Percentiles rank a stretch among this genome's conserved stretches.
Conservation (phyloP, 2,329 filamentous ascomycete genomes). For the Alternaria viburni region DNA sequence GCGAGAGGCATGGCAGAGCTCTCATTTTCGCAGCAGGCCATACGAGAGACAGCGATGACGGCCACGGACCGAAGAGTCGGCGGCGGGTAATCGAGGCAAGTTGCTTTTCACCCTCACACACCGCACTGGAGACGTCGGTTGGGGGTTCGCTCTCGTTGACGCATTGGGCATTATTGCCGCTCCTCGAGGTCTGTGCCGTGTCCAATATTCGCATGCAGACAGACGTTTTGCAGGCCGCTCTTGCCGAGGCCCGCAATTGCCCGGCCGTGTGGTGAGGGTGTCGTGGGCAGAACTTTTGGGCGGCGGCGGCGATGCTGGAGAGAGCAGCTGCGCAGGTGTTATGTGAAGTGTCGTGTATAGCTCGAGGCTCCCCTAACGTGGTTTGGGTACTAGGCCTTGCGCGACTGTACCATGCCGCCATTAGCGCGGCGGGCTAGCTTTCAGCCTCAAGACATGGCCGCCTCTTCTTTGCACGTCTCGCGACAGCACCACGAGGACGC, state of each 20-base stretch:
- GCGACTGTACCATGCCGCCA: constrained; percentile 26
- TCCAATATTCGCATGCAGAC: constrained; percentile 44
- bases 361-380: constrained; percentile 23
- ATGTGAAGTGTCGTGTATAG: neutral
- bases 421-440: constrained; percentile 35
- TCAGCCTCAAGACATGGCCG: constrained; percentile 40
- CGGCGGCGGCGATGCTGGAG: constrained; percentile 1
- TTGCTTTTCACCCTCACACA: constrained; percentile 26
- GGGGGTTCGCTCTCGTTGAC: constrained; percentile 27
- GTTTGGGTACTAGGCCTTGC: constrained; percentile 29
- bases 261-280: constrained; percentile 12
- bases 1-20: neutral
- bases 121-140: constrained; percentile 22
- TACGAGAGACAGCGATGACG: neutral
- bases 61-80: neutral
- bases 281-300: neutral
- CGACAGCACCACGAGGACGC: constrained; percentile 16
- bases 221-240: constrained; percentile 30
- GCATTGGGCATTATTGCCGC: constrained; percentile 39
- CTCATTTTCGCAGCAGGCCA: neutral
- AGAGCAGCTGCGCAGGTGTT: constrained; percentile 1
- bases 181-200: constrained; percentile 39
- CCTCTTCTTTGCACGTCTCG: constrained; percentile 33
- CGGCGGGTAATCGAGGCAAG: constrained; percentile 16
- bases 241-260: constrained; percentile 26